phyloP scores from a whole-genome alignment of 345 rosid genomes.

The Erucastrum elatum region DNA sequence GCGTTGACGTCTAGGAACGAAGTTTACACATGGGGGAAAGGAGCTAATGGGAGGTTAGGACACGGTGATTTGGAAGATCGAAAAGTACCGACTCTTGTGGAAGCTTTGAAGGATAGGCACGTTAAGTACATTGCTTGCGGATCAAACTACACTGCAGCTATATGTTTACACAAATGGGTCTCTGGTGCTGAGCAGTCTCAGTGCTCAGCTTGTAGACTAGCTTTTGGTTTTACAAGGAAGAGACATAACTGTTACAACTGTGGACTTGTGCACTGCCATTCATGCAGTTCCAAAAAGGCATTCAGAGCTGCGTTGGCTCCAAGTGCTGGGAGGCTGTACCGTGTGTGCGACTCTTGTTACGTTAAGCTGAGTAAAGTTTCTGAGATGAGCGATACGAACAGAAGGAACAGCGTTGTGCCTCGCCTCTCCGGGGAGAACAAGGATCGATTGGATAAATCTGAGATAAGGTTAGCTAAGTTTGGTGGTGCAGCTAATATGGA shows the following conservation, averaged over 20 bases:
- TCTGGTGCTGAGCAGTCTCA: slow-evolving; percentile 95
- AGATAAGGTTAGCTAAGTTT: slow-evolving; percentile 72
- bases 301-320: slow-evolving; percentile 85
- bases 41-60: slow-evolving; percentile 97
- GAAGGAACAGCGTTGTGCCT: slow-evolving; percentile 61
- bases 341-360: slow-evolving; percentile 91
- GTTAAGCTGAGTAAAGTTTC: slow-evolving; percentile 71
- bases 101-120: slow-evolving; percentile 84
- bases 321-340: slow-evolving; percentile 77
- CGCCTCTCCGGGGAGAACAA: slow-evolving; percentile 94
- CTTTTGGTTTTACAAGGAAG: slow-evolving; percentile 93
- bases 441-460: slow-evolving; percentile 85
- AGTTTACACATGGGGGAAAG: slow-evolving; percentile 98
- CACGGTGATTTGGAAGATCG: slow-evolving; percentile 95
- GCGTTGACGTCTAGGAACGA: slow-evolving; percentile 78
- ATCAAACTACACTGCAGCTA: slow-evolving; percentile 79
- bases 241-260: slow-evolving; percentile 97
- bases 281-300: slow-evolving; percentile 94
- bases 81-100: slow-evolving; percentile 78
- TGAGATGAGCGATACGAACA: slow-evolving; percentile 57
- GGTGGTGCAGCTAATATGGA: slow-evolving; percentile 68
- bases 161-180: slow-evolving; percentile 96
- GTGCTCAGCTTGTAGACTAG: slow-evolving; percentile 84
- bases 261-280: slow-evolving; percentile 96
- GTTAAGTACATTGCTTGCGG: slow-evolving; percentile 92